Base-by-base conservation (phyloP, 116 monocot genomes). In the Iris pallida region DNA sequence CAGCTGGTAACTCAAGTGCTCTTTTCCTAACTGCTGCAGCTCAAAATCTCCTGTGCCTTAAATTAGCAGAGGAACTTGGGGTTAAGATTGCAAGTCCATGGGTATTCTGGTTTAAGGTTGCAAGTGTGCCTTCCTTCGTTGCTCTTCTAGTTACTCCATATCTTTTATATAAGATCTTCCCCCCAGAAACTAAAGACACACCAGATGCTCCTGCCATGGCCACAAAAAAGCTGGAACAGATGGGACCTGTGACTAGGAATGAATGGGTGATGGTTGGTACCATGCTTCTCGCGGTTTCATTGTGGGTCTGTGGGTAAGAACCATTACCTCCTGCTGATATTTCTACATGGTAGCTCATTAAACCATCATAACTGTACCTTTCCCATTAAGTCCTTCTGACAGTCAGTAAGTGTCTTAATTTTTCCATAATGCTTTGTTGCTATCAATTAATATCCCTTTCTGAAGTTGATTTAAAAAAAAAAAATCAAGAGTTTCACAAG, bases 21-120 rank as follows among this genome's bases (percentile, higher is more conserved):
- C 82, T 92, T 65, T 92, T 86, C 75, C 76, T 88, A 43, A 92
- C 92, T 59, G 86, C 88, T 59, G 88, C 92, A 64, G 88, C 85
- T 69, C 88, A 88, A 75, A 92, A 92, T 61, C 73, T 88, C 3
- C 74, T 92, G 19, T 92, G 92, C 65, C 83, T 92, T 43, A 88
- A 88, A 68, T 76, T 92, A 74, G 86, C 88, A 10, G 88, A 92
- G 69, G 88, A 83, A 64, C 71, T 88, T 76, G 92, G 86, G n/a
- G 83, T 92, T n/a, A 79, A 64, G 59, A 77, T 92, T 64, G 73
- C 81, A 52, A 85, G 70, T 57, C 92, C 92, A 68, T 92, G 92
- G 92, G 72, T 92, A 19, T 46, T 76, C 5, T 88, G 92, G 86
- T 86, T 92, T 30, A 86, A 92, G 52, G 83, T 77, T 71, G 83